Percentiles rank a stretch among this genome's conserved stretches.
These are phyloP conservation scores for Daldinia vernicosa DNA, from an alignment of 495 filamentous ascomycete species.

Conservation along the genomic window DNA sequence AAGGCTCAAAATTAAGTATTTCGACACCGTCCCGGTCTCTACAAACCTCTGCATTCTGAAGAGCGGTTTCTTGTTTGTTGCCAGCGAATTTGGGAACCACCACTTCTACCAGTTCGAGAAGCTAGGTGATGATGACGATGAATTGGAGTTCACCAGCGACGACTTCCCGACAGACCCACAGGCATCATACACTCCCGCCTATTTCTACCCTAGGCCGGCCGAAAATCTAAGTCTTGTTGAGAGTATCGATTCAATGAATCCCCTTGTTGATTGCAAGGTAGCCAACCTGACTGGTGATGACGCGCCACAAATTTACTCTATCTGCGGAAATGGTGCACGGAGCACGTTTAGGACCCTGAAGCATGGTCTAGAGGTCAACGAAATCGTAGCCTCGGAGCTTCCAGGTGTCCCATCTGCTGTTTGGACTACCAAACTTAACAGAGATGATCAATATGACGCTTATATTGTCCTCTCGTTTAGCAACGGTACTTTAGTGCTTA, in stretches of 20 bases:
- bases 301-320: slow-evolving; percentile 93
- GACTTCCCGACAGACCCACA: slow-evolving; percentile 77
- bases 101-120: slow-evolving; percentile 98
- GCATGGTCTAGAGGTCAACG: slow-evolving; percentile 90
- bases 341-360: slow-evolving; percentile 91
- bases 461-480: slow-evolving; percentile 75
- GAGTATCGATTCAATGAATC: slow-evolving; percentile 88
- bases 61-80: slow-evolving; percentile 94
- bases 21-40: slow-evolving; percentile 92
- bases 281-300: slow-evolving; percentile 90
- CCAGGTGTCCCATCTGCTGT: slow-evolving; percentile 86
- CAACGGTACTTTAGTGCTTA: slow-evolving; percentile 81
- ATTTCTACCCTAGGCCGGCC: slow-evolving; percentile 80
- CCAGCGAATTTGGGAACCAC: slow-evolving; percentile 90
- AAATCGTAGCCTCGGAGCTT: slow-evolving; percentile 92
- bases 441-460: slow-evolving; percentile 82
- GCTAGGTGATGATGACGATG: slow-evolving; percentile 94
- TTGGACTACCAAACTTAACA: slow-evolving; percentile 93
- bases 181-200: slow-evolving; percentile 74
- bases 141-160: slow-evolving; percentile 85
- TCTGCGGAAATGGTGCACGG: slow-evolving; percentile 86
- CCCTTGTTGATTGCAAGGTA: slow-evolving; percentile 88
- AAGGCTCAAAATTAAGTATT: slow-evolving; percentile 93
- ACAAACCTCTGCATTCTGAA: slow-evolving; percentile 89
- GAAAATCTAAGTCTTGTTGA: slow-evolving; percentile 88